phyloP scores from a whole-genome alignment of 768 basidiomycete genomes.

The Sporobolomyces roseus region DNA sequence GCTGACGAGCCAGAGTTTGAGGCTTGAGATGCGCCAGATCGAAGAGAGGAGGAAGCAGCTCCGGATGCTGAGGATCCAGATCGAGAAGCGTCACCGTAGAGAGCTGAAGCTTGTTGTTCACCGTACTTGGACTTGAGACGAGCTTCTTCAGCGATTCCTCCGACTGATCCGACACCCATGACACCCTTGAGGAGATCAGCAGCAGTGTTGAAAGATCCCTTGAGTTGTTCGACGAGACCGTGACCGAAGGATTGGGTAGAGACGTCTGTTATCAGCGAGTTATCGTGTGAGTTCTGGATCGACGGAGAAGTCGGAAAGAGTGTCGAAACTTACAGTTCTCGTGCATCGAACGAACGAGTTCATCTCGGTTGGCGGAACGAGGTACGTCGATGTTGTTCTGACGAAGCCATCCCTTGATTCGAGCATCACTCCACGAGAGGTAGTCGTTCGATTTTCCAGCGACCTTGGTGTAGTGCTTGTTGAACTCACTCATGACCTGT shows the following conservation, averaged over 20 bases:
- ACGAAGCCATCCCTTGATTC: constrained; percentile 82
- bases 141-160: constrained; percentile 44
- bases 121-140: constrained; percentile 42
- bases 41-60: neutral
- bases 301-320: too few species aligned
- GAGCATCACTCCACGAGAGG: constrained; percentile 85
- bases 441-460: constrained; percentile 61
- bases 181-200: constrained; percentile 49
- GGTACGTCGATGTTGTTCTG: constrained; percentile 61
- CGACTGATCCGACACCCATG: constrained; percentile 45
- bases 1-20: neutral
- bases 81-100: constrained; percentile 41
- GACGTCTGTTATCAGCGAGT: too few species aligned
- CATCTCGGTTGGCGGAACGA: constrained; percentile 58
- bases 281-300: too few species aligned
- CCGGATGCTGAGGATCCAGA: too few species aligned
- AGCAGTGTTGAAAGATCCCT: constrained; percentile 61
- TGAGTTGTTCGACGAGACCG: constrained; percentile 59
- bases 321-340: constrained; percentile 43
- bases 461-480: constrained; percentile 58
- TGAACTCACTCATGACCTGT: constrained; percentile 59
- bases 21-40: too few species aligned
- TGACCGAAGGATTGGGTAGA: constrained; percentile 62
- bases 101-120: constrained; percentile 48
- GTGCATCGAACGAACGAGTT: constrained; percentile 62